Base-by-base conservation (phyloP, 108 stramenopile genomes). In the Schizochytrium sp. region DNA sequence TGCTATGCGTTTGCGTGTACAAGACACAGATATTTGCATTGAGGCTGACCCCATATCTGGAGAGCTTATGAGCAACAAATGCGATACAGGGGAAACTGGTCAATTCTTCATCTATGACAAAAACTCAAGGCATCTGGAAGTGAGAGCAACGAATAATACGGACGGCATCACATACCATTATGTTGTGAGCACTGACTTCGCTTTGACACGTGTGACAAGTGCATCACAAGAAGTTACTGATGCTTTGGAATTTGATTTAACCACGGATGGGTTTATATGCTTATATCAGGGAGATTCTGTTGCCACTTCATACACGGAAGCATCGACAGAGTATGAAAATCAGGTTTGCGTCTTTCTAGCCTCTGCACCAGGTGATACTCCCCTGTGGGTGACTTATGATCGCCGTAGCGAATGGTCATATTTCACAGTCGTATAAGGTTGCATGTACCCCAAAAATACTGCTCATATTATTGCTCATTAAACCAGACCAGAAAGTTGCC, bases 271-370 rank as follows among this genome's bases (percentile, higher is more conserved):
- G 0, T 55, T 55, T 40, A 83, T 83, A 55, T 83, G 76, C 40
- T 38, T 83, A 5, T 17, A 47, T 19, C 10, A 10, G 50, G 47
- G 17, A 5, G 13, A 47, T 47, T 38, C 38, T 53, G 2, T n/a
- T n/a, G n/a, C n/a, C 47, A 47, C 50, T 13, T 83, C 76, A 0
- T 83, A 83, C 47, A 53, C 13, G 3, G 76, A 83, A 10, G 50
- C 47, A 53, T n/a, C n/a, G 47, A 10, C 49, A 42, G 76, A 49
- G 15, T 5, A 42, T 5, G 53, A 83, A n/a, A 40, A 55, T 8
- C 47, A 49, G 28, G 10, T n/a, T 53, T 83, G 76, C 53, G 40
- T 83, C 13, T 83, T 83, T 40, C 76, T 83, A 7, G 76, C 76
- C 28, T 49, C 76, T 10, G 47, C 76, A 0, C 47, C 76, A 40